Evolutionary conservation across 2,329 filamentous ascomycete genomes (phyloP), one percentile per base, ranked within the genome.

Genomic region (Penicillium sp.): DNA sequence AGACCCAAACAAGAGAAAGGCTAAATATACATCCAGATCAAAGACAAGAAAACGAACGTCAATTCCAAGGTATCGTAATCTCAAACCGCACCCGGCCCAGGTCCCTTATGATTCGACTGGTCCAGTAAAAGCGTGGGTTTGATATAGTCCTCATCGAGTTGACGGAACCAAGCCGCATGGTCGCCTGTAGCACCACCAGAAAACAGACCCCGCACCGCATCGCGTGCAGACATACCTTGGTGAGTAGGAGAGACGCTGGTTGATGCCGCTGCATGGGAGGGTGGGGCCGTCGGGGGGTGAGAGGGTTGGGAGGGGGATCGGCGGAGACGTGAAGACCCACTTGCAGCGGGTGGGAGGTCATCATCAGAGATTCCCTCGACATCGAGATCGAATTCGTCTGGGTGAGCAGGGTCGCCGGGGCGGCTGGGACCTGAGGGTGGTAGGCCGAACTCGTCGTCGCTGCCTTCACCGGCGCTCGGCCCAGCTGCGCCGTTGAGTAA

Each of bases 131-230:
- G 76, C 69, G 88, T 90, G 17, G 93, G 93, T 79, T 97, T 97
- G 74, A 97, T 92, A 72, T 91, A 97, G 58, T 92, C 91, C 74
- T 99, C 94, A 72, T 99, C 94, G 57, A 99, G 78, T 75, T 96
- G 92, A 63, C 87, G 87, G 74, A 99, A 96, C 76, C 95, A 85
- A 43, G 89, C 91, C 10, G 90, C 89, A 42, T 95, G 91, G 71
- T 99, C 94, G 48, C 96, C 91, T 0, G 88, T 84, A 4, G 72
- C 67, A 16, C 88, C 82, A 1, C 86, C 85, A 26, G 83, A 89
- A 63, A 96, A 86, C 9, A 99, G 79, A 69, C 93, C 89, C 54
- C 87, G 86, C 56, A 97, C 85, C 0, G 91, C 89, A 30, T 86
- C 88, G 19, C 86, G 83, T 11, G 90, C 90, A 28, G 85, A 89